Evolutionary conservation across 2,329 filamentous ascomycete genomes (phyloP).

Genomic region (Pseudovirgaria hyperparasitica): DNA sequence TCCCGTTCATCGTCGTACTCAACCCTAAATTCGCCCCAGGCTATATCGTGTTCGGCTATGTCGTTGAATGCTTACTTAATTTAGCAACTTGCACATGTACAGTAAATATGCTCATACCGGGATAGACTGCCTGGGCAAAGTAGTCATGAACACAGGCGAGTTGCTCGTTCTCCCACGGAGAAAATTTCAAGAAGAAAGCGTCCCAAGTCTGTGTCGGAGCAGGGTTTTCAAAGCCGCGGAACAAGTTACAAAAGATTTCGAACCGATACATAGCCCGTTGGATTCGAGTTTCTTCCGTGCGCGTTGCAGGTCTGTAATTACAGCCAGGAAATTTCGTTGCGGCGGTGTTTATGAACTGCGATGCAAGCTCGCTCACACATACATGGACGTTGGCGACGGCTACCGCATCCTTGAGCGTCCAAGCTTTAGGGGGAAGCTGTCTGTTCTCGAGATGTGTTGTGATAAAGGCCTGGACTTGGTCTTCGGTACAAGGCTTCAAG

Average conservation of each 20-base stretch:
- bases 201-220: slow-evolving; percentile 1
- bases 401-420: background rate
- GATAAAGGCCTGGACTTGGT: background rate
- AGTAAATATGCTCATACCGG: too few species aligned
- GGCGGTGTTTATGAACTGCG: slow-evolving; percentile 1
- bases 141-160: slow-evolving; percentile 10
- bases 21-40: slow-evolving; percentile 1
- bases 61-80: slow-evolving; percentile 1
- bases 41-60: slow-evolving; percentile 2
- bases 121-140: slow-evolving; percentile 3
- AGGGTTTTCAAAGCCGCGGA: slow-evolving; percentile 3
- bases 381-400: too few species aligned
- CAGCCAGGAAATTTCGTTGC: background rate
- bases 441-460: slow-evolving; percentile 1
- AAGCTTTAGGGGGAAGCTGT: background rate
- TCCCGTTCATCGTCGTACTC: background rate
- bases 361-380: background rate
- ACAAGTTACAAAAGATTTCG: slow-evolving; percentile 9
- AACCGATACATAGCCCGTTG: slow-evolving; percentile 8
- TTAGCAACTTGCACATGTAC: background rate
- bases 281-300: slow-evolving; percentile 6
- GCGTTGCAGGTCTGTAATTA: slow-evolving; percentile 1
- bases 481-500: background rate
- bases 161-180: slow-evolving; percentile 11
- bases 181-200: slow-evolving; percentile 8